Base-by-base conservation (phyloP, 176 grass and related monocot species). In the Oryza brachyantha region DNA sequence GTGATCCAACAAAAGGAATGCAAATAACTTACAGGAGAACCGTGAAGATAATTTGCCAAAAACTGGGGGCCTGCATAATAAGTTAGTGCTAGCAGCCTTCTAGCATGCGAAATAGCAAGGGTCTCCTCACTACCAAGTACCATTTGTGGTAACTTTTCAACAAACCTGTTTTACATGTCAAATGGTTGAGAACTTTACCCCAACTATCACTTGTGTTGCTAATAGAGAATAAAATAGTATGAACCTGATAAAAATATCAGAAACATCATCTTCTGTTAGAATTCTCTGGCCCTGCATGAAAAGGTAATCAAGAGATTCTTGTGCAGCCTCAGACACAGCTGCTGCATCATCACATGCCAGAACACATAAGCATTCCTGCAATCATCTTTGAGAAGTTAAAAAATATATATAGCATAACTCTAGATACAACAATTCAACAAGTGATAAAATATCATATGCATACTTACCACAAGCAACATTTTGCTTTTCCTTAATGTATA, bases 341-440 rank as follows among this genome's bases (percentile, higher is more conserved):
- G 76, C 61, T 57, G 85, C 78, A 74, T 92, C 85, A 78, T 91
- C 95, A 59, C 83, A 92, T 78, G 77, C 89, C 43, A 98, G 83
- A 84, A 91, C 83, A 83, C 90, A 97, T 69, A 98, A 80, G 75
- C 85, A 94, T 73, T 98, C 92, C 95, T 98, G 87, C 78, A 75
- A 90, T 81, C 64, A 84, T 24, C 57, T 65, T 64, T 88, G 31
- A 83, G 14, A 57, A 79, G 68, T 78, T 81, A 76, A 83, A 88
- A 63, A 32, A 74, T 73, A 88, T 36, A 81, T 31, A 86, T 29
- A 73, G 31, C 46, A 83, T 58, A 66, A 68, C 14, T 60, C 71
- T 29, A 59, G 13, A 61, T 67, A 17, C 29, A 68, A 70, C 38
- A 63, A 45, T 43, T 71, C 31, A 42, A 64, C 16, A 70, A 17